Base-by-base conservation (phyloP, 2,329 filamentous ascomycete species). In the Xylariomycetidae sp. region DNA sequence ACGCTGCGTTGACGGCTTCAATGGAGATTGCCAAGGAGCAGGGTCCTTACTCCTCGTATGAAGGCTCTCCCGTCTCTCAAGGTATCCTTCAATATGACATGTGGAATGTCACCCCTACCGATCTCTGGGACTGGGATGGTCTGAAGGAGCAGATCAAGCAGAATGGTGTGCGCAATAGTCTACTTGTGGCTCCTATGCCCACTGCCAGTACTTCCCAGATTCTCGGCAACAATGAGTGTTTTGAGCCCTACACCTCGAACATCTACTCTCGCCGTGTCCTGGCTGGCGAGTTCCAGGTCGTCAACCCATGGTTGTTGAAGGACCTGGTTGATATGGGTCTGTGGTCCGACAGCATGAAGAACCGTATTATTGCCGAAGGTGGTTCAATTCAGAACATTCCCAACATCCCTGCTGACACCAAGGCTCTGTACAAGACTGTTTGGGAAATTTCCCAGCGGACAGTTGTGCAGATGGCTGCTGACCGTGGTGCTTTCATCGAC, bases 271-370 rank as follows among this genome's bases (percentile, higher is more conserved):
- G 92, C 45, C 90, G 92, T 74, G 92, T 98, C 36, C 74, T 98
- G 52, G 92, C 92, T 49, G 92, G 92, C 53, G 92, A 98, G 64
- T 98, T 98, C 80, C 92, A 98, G 69, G 88, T 98, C 34, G 92
- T 98, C 62, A 98, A 98, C 72, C 92, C 92, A 33, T 98, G 92
- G 92, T 69, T 98, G 44, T 80, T 98, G 41, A 96, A 95, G 74
- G 92, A 98, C 55, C 80, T 98, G 18, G 92, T 98, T 49, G 92
- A 98, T 58, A 86, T 96, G 70, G 92, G 92, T 41, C 75, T 98
- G 27, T 98, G 92, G 92, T 96, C 90, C 30, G 90, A 98, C 67
- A 88, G 88, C 70, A 98, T 98, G 92, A 98, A 98, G 82, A 98
- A 98, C 74, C 88, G 92, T 53, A 98, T 98, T 74, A 98, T 98